Evolutionary conservation across 176 grass and related monocot species (phyloP), one percentile per base, ranked within the genome.

Genomic region (Bromus sterilis): DNA sequence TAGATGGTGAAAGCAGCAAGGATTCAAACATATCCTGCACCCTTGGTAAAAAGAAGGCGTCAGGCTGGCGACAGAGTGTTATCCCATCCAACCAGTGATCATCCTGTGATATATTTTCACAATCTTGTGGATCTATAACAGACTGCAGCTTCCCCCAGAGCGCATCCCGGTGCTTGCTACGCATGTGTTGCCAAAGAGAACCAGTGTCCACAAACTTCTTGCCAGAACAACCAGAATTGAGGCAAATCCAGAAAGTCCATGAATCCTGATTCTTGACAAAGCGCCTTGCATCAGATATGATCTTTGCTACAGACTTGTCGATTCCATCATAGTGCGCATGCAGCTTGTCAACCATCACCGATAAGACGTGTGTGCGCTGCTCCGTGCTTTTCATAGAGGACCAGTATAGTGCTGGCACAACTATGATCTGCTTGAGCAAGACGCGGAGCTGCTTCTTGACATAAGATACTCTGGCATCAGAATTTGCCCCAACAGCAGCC

Each of bases 191-290:
- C 46, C 32, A 68, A 14, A 80, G 63, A 1, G 63, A 80, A 69
- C 9, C 16, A 80, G n/a, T 69, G 46, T 20, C 33, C 32, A 55
- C 0, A 36, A 80, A 80, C 46, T 21, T 68, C 23, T 36, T 26
- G 9, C 46, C 46, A 80, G 28, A 21, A 39, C 64, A 80, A 24
- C 15, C 5, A 1, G 61, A 53, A 65, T 51, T 33, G 48, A 64
- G 46, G 23, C 46, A 80, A 69, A 69, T 26, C 63, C 35, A 69
- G 64, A 80, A 80, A 69, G 33, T 80, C 78, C 78, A 69, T 56
- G 64, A 80, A 12, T 11, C 37, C 9, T 69, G 48, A 2, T 36
- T 37, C 63, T 80, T 80, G 78, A 69, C 2, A 40, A 56, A 69
- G 7, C 78, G n/a, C 16, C 4, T 33, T 26, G 64, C 62, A 14